Conservation (phyloP, 2,329 filamentous ascomycete genomes). For the Graphilbum fragrans region DNA sequence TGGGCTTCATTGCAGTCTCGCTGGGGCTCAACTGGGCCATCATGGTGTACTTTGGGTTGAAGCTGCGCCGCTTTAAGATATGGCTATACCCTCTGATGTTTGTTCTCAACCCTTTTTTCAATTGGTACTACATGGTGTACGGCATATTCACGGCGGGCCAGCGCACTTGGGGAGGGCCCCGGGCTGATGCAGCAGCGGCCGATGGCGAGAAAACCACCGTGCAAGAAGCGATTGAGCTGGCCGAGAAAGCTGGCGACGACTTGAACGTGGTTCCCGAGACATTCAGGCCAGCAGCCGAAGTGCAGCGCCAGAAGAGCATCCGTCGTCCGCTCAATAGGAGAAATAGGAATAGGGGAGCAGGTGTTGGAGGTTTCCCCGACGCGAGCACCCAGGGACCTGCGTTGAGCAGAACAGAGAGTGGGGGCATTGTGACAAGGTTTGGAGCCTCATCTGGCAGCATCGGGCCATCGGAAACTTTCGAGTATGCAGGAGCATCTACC, state of each 20-base stretch:
- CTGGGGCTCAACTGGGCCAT: conserved; percentile 87
- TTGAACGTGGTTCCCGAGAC: conserved; percentile 82
- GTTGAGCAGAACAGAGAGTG: too few relatives aligned
- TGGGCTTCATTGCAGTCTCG: conserved; percentile 88
- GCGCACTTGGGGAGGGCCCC: conserved; percentile 88
- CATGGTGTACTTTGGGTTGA: conserved; percentile 91
- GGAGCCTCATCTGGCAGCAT: too few relatives aligned
- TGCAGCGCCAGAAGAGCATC: conserved; percentile 17
- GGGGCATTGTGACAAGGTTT: too few relatives aligned
- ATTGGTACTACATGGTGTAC: conserved; percentile 97
- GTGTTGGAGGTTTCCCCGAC: too few relatives aligned
- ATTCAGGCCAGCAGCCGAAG: conserved; percentile 50
- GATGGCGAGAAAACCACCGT: conserved; percentile 61
- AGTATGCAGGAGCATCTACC: conserved; percentile 11
- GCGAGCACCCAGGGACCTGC: too few relatives aligned
- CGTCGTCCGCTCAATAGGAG: conserved; percentile 4
- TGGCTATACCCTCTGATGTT: conserved; percentile 97
- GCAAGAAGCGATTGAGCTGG: conserved; percentile 72
- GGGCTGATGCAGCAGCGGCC: conserved; percentile 76
- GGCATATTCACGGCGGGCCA: conserved; percentile 91
- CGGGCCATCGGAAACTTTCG: too few relatives aligned
- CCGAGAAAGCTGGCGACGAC: conserved; percentile 70
- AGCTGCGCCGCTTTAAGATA: conserved; percentile 80
- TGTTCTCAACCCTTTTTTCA: conserved; percentile 88
- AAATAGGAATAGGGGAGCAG: too few relatives aligned